A percentile compares a stretch with the other conserved stretches of the same genome.
Evolutionary conservation across 371 early-diverging fungal species (phyloP).

Genomic region (Furculomyces boomerangus): DNA sequence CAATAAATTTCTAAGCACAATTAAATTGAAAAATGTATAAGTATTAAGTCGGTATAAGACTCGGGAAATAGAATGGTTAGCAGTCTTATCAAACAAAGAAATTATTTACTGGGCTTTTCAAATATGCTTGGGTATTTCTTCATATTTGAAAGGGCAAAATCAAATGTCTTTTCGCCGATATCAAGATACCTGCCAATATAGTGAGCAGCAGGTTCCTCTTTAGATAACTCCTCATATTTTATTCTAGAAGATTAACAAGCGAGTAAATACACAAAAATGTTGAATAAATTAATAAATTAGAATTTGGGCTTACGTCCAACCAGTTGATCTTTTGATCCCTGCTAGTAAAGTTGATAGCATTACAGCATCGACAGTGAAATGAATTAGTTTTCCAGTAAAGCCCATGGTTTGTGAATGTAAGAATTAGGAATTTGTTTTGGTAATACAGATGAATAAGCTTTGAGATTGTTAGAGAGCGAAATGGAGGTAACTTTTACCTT

Average conservation of each 20-base stretch:
- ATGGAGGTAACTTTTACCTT: background rate
- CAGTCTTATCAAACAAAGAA: no score
- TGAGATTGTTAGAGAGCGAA: background rate
- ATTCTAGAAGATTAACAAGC: background rate
- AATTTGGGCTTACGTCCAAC: slow-evolving; percentile 28
- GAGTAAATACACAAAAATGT: background rate
- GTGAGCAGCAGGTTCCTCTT: slow-evolving; percentile 10
- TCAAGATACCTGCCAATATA: slow-evolving; percentile 15
- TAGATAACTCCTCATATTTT: slow-evolving; percentile 12
- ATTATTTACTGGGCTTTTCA: slow-evolving; percentile 4
- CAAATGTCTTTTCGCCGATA: slow-evolving; percentile 18
- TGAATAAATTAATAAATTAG: background rate
- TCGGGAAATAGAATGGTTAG: no score
- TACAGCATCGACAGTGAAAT: slow-evolving; percentile 47
- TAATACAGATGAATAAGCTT: background rate
- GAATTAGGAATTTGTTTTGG: background rate
- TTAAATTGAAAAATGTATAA: no score
- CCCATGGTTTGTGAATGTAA: slow-evolving; percentile 5
- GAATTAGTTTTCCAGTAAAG: slow-evolving; percentile 32
- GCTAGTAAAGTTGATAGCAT: slow-evolving; percentile 56
- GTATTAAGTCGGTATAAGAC: no score
- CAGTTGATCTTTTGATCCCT: slow-evolving; percentile 52
- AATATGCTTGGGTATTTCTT: slow-evolving; percentile 10
- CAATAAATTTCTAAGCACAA: no score
- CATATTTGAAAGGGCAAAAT: slow-evolving; percentile 16